These are phyloP conservation scores for Termitomyces sp. DNA, from an alignment of 768 basidiomycete species.

Conservation along the genomic window DNA sequence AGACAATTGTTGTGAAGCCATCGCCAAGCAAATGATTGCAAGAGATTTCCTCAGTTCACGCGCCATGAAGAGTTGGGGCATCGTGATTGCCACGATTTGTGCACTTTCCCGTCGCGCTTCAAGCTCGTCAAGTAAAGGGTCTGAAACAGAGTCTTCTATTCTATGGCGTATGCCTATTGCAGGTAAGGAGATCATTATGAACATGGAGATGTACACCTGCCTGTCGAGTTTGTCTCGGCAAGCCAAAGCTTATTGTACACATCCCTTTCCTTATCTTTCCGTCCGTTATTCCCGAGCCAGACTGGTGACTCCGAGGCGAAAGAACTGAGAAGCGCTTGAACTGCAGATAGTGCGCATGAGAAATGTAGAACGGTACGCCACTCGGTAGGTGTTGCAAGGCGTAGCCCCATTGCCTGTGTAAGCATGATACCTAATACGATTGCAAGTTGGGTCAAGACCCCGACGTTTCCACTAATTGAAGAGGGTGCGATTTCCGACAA, in stretches of 20 bases:
- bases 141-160: conserved; percentile 22
- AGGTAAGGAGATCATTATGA: background rate
- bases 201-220: conserved; percentile 15
- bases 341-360: conserved; percentile 48
- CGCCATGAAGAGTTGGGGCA: conserved; percentile 45
- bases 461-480: conserved; percentile 68
- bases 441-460: conserved; percentile 78
- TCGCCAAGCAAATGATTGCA: conserved; percentile 59
- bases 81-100: conserved; percentile 31
- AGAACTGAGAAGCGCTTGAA: conserved; percentile 51
- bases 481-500: conserved; percentile 82
- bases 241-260: conserved; percentile 54
- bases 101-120: conserved; percentile 20
- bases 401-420: conserved; percentile 75
- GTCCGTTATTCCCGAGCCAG: conserved; percentile 51
- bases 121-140: conserved; percentile 34
- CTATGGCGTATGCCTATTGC: conserved; percentile 1
- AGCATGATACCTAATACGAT: conserved; percentile 84
- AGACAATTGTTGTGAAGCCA: conserved; percentile 77
- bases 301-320: conserved; percentile 66
- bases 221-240: conserved; percentile 16
- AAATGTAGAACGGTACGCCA: conserved; percentile 72
- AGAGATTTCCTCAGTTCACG: conserved; percentile 58
- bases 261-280: conserved; percentile 42
- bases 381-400: conserved; percentile 57